A percentile compares a stretch with the other conserved stretches of the same genome.
phyloP scores from a whole-genome alignment of 1,284 basidiomycete species.

The Ceratobasidium sp. region DNA sequence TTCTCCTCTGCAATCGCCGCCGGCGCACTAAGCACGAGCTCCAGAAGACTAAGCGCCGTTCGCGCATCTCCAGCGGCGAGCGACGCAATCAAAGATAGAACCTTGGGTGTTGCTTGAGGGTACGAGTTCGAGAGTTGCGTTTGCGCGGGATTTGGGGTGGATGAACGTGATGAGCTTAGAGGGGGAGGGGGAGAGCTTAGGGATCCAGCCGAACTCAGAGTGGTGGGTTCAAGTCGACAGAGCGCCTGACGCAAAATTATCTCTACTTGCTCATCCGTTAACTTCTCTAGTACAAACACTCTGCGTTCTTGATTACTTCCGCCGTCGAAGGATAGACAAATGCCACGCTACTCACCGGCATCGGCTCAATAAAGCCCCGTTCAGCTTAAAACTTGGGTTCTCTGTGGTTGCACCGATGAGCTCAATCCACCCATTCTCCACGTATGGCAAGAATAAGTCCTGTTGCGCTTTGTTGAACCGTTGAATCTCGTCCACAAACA shows the following conservation, averaged over 20 bases:
- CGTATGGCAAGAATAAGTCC: conserved; percentile 85
- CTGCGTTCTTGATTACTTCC: conserved; percentile 51
- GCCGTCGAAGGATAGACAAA: not conserved
- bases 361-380: conserved; percentile 81
- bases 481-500: conserved; percentile 92
- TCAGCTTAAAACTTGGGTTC: conserved; percentile 91
- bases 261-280: conserved; percentile 71
- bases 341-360: conserved; percentile 71
- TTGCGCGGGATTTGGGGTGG: conserved; percentile 44
- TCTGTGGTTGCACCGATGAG: conserved; percentile 93
- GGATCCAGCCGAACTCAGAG: conserved; percentile 7
- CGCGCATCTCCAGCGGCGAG: conserved; percentile 79
- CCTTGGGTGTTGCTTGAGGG: conserved; percentile 65
- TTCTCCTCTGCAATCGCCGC: conserved; percentile 60
- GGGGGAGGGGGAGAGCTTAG: conserved; percentile 7
- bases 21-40: conserved; percentile 69
- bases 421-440: conserved; percentile 84
- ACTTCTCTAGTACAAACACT: conserved; percentile 74
- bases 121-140: conserved; percentile 53
- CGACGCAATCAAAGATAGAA: conserved; percentile 68
- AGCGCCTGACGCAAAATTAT: conserved; percentile 69
- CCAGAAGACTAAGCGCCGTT: conserved; percentile 75
- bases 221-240: conserved; percentile 57
- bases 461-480: conserved; percentile 87
- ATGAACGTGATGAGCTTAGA: not conserved